Evolutionary conservation across 495 filamentous ascomycete genomes (phyloP).

Genomic region (Penicillium lividum): DNA sequence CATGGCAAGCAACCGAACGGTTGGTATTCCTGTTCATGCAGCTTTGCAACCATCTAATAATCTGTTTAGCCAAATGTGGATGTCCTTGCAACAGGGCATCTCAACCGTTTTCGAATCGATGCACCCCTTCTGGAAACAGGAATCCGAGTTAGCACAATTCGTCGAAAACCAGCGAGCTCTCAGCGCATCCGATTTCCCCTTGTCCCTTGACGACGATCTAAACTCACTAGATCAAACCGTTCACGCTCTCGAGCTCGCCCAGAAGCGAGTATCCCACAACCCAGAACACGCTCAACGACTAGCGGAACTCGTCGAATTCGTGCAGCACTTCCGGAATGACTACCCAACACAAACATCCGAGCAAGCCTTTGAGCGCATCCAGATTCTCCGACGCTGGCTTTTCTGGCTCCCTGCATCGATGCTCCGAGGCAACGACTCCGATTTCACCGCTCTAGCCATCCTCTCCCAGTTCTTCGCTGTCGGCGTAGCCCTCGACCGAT

Average conservation of each 20-base stretch:
- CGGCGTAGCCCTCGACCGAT: constrained; percentile 80
- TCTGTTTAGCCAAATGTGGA: constrained; percentile 77
- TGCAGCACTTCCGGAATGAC: constrained; percentile 74
- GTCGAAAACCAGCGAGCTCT: constrained; percentile 63
- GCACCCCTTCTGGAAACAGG: constrained; percentile 82
- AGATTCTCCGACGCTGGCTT: constrained; percentile 84
- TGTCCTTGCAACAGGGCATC: constrained; percentile 87
- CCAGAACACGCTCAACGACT: constrained; percentile 74
- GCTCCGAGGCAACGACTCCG: constrained; percentile 52
- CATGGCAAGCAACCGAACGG: constrained; percentile 98
- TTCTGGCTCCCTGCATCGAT: constrained; percentile 90
- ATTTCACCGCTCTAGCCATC: constrained; percentile 51
- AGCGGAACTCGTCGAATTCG: constrained; percentile 76
- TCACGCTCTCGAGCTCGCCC: constrained; percentile 61
- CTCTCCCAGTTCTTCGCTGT: constrained; percentile 91
- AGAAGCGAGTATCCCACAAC: constrained; percentile 68
- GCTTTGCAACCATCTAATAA: constrained; percentile 27
- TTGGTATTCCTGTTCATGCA: constrained; percentile 50
- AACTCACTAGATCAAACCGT: constrained; percentile 60
- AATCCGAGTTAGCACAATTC: constrained; percentile 81
- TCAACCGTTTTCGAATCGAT: constrained; percentile 88
- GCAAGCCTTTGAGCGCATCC: constrained; percentile 84
- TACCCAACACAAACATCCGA: constrained; percentile 71
- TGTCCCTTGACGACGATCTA: constrained; percentile 63
- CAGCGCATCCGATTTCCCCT: constrained; percentile 54